Conservation (phyloP, 1,139 yeast species). For the Saccharomyces hybrid region DNA sequence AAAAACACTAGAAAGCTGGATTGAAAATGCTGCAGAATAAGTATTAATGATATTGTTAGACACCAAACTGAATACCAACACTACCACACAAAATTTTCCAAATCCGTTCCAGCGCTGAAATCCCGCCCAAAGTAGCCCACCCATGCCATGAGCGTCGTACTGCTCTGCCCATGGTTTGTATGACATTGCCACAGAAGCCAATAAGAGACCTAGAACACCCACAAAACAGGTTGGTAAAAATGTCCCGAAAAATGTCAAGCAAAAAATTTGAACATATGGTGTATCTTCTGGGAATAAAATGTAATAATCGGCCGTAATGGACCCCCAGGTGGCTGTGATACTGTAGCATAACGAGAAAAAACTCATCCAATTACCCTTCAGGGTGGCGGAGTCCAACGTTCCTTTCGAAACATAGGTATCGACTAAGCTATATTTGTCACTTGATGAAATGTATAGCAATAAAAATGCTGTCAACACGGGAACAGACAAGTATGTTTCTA, state of each 20-base stretch:
- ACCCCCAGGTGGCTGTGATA: slow-evolving; percentile 86
- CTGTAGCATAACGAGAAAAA: slow-evolving; percentile 72
- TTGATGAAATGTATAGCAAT: slow-evolving; percentile 61
- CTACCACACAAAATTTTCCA: slow-evolving; percentile 66
- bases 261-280: slow-evolving; percentile 48
- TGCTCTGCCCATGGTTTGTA: slow-evolving; percentile 53
- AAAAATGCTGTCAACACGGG: slow-evolving; percentile 67
- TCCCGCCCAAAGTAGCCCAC: slow-evolving; percentile 65
- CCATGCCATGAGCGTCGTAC: slow-evolving; percentile 59
- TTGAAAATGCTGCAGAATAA: slow-evolving; percentile 76
- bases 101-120: slow-evolving; percentile 70
- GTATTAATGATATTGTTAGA: slow-evolving; percentile 77
- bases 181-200: slow-evolving; percentile 63
- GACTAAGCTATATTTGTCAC: slow-evolving; percentile 39
- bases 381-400: slow-evolving; percentile 35
- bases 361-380: slow-evolving; percentile 62
- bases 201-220: slow-evolving; percentile 62
- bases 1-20: slow-evolving; percentile 60
- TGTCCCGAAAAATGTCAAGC: slow-evolving; percentile 61
- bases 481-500: slow-evolving; percentile 60
- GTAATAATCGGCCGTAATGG: slow-evolving; percentile 79
- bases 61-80: slow-evolving; percentile 64
- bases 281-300: slow-evolving; percentile 73
- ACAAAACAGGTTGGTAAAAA: slow-evolving; percentile 71
- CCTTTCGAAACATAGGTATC: slow-evolving; percentile 29